Base-by-base conservation (phyloP, 108 stramenopile species). In the Skeletonema tropicum region DNA sequence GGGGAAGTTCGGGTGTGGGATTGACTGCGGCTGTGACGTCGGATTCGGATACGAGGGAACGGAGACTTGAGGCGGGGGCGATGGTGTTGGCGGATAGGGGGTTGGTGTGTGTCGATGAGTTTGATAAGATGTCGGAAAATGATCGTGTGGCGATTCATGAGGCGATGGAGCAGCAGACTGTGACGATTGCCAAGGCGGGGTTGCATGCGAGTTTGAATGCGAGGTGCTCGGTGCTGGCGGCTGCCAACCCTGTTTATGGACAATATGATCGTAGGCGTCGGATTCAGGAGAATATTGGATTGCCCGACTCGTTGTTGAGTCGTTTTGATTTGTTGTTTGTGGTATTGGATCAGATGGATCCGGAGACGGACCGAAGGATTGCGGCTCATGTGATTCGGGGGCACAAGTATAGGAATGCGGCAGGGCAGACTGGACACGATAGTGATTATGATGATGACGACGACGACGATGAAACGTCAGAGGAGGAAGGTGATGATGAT, bases 141-240 rank as follows among this genome's bases (percentile, higher is more conserved):
- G 96, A 98, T 84, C 92, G 97, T 21, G 98, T 99, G 13, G 98
- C 98, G 11, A 98, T 99, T 60, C 99, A 98, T 87, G 98, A 99
- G 83, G 99, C 98, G 0, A 99, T 99, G 99, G 99, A 99, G 87
- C 99, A 99, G 74, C 99, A 99, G 77, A 99, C 99, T 29, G 99
- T 99, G 1, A 99, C 99, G 26, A 99, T 99, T 87, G 98, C 99
- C 73, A 99, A 99, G 88, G 98, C 97, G 0, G 96, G 98, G 2
- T 93, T 98, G 60, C 97, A 98, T 74, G 98, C 97, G 7, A 85
- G 89, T 67, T 85, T 98, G 14, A 98, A 97, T 74, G 98, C 97
- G 0, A 66, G 96, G 41, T 99, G 99, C 76, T 94, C 96, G n/a
- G 99, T 99, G 6, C 82, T 98, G 8, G 99, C 99, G 13, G 99